Evolutionary conservation across 352 stramenopile species (phyloP).

Genomic region (Globisporangium radiosum): DNA sequence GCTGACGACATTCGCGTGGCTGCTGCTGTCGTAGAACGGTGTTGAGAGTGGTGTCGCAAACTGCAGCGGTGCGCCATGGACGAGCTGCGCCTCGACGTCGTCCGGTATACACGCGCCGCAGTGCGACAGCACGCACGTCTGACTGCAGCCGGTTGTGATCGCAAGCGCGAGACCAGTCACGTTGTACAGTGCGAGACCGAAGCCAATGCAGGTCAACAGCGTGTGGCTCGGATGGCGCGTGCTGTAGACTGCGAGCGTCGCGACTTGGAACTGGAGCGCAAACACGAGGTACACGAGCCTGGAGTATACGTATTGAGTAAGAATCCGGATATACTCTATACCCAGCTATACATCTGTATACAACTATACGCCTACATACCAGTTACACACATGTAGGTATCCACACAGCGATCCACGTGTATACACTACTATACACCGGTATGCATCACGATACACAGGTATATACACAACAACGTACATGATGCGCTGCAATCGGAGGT

Average conservation of each 20-base stretch:
- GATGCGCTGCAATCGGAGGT: constrained; percentile 50
- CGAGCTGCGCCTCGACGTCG: constrained; percentile 33
- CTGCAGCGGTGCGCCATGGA: constrained; percentile 27
- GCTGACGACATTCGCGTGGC: no score
- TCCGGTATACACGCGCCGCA: constrained; percentile 33
- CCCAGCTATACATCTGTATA: no score
- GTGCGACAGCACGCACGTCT: constrained; percentile 34
- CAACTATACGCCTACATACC: no score
- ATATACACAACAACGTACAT: no score
- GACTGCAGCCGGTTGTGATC: constrained; percentile 43
- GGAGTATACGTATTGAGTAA: constrained; percentile 35
- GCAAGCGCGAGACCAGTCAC: constrained; percentile 37
- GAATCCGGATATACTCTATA: no score
- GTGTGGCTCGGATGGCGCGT: constrained; percentile 24
- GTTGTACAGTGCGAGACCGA: constrained; percentile 35
- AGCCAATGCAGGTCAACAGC: constrained; percentile 22
- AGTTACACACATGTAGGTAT: no score
- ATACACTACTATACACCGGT: constrained; percentile 34
- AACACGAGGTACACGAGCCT: constrained; percentile 40
- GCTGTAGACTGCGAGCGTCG: constrained; percentile 34
- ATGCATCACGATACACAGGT: no score
- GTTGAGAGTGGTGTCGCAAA: constrained; percentile 15
- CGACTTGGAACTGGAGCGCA: constrained; percentile 38
- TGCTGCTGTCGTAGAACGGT: constrained; percentile 18
- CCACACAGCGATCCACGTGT: no score